Conservation (phyloP, 1,284 basidiomycete species). For the Leccinum huronense region DNA sequence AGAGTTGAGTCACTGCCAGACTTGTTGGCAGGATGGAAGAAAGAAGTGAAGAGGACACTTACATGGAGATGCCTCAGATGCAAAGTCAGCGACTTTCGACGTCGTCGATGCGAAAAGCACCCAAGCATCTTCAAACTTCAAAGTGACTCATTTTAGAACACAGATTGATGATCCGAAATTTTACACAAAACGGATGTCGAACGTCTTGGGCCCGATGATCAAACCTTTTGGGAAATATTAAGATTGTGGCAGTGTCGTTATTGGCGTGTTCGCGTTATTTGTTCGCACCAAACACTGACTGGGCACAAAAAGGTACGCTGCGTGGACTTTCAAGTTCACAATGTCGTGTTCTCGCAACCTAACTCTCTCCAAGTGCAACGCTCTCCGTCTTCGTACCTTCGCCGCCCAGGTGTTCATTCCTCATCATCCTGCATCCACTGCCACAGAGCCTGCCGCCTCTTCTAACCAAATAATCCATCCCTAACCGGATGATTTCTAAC, state of each 20-base stretch:
- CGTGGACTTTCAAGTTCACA: not conserved
- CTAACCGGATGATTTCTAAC: conserved; percentile 38
- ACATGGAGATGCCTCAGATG: not conserved
- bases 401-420: conserved; percentile 33
- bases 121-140: too few relatives aligned
- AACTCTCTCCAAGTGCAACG: conserved; percentile 10
- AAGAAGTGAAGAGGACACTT: not conserved
- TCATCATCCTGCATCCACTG: conserved; percentile 19
- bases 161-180: too few relatives aligned
- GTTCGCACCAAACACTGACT: conserved; percentile 26
- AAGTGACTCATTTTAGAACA: too few relatives aligned
- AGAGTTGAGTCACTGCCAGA: not conserved
- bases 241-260: not conserved
- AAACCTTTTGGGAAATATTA: too few relatives aligned
- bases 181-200: too few relatives aligned
- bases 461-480: conserved; percentile 38
- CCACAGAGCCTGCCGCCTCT: conserved; percentile 23
- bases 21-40: not conserved
- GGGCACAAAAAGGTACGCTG: conserved; percentile 16
- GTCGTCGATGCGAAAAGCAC: too few relatives aligned
- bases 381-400: conserved; percentile 27
- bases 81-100: too few relatives aligned
- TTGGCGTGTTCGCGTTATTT: conserved; percentile 26
- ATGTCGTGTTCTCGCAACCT: conserved; percentile 9
- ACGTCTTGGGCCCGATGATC: too few relatives aligned